phyloP scores from a whole-genome alignment of 257 asterid genomes.

The Parsonsia alboflavescens region DNA sequence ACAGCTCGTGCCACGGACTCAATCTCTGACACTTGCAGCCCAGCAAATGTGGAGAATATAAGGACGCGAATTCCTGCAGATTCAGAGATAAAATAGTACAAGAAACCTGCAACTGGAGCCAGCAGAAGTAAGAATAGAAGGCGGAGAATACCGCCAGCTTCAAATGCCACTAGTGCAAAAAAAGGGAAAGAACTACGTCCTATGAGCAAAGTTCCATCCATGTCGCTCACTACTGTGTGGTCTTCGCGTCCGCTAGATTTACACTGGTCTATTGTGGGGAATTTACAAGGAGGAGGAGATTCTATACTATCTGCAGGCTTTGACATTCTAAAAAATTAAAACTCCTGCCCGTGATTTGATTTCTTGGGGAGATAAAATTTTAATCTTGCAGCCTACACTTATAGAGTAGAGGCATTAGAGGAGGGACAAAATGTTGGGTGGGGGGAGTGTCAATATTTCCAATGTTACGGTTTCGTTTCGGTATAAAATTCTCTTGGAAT shows the following conservation, averaged over 20 bases:
- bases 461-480: constrained; percentile 6
- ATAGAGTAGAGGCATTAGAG: not conserved
- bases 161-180: constrained; percentile 68
- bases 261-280: constrained; percentile 38
- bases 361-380: too few relatives aligned
- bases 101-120: constrained; percentile 52
- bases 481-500: constrained; percentile 19
- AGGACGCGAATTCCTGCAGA: constrained; percentile 57
- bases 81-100: constrained; percentile 54
- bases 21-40: constrained; percentile 43
- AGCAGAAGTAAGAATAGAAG: constrained; percentile 50
- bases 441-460: constrained; percentile 17
- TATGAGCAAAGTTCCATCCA: constrained; percentile 62
- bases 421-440: constrained; percentile 24
- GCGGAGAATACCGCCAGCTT: constrained; percentile 62
- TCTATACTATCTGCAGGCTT: not conserved
- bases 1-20: constrained; percentile 72
- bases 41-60: constrained; percentile 51
- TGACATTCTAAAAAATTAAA: constrained; percentile 23
- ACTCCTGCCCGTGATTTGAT: too few relatives aligned
- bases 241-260: constrained; percentile 37
- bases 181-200: constrained; percentile 65
- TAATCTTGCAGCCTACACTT: not conserved
- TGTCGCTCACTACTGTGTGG: constrained; percentile 44
- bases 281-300: not conserved